Conservation (phyloP, 805 yeast genomes). For the Pichia insulana region DNA sequence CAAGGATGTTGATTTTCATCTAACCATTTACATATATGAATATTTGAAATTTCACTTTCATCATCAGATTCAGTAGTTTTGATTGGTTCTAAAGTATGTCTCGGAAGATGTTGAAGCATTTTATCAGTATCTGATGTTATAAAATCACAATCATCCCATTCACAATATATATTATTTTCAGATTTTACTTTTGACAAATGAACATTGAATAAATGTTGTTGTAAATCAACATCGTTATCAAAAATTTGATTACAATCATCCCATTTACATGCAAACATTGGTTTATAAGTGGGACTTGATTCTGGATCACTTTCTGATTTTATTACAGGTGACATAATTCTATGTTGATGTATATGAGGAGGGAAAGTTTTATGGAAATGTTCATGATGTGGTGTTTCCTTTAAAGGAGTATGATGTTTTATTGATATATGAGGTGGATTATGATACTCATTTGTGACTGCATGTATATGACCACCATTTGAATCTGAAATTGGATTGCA, state of each 20-base stretch:
- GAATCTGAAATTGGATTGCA: neutral
- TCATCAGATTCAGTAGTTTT: constrained; percentile 5
- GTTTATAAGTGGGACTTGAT: constrained; percentile 11
- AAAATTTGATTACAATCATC: constrained; percentile 42
- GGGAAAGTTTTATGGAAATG: constrained; percentile 15
- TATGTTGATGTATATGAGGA: neutral
- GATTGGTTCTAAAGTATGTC: constrained; percentile 11
- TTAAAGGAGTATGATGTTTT: constrained; percentile 26
- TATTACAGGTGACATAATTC: neutral
- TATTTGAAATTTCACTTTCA: constrained; percentile 5
- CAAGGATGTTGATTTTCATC: constrained; percentile 33
- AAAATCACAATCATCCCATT: constrained; percentile 68
- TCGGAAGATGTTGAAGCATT: constrained; percentile 52
- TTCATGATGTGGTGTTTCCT: constrained; percentile 31
- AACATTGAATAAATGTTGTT: constrained; percentile 44
- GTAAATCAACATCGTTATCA: constrained; percentile 31
- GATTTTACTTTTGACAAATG: constrained; percentile 30
- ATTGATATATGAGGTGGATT: constrained; percentile 8
- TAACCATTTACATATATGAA: constrained; percentile 34
- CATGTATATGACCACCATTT: neutral
- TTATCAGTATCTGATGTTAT: constrained; percentile 42
- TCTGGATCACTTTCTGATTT: neutral
- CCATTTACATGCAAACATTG: constrained; percentile 51
- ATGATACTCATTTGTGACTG: neutral
- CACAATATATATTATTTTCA: constrained; percentile 39